Conservation (phyloP, 2,329 filamentous ascomycete species). For the Aulographum hederae region DNA sequence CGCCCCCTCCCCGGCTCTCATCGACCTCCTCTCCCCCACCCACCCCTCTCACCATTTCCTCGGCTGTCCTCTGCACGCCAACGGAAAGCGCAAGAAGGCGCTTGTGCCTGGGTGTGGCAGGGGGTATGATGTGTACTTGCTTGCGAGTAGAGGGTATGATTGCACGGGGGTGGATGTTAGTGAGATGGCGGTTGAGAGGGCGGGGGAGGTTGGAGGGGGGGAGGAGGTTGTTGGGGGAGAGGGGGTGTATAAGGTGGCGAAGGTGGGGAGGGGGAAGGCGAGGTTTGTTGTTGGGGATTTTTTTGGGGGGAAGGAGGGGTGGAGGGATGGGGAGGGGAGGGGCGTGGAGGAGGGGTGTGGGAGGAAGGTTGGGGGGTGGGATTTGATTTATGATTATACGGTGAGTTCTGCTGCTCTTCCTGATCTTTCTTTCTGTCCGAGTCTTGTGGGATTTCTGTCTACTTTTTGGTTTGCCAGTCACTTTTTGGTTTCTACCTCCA, state of each 20-base stretch:
- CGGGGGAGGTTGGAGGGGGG: constrained; percentile 26
- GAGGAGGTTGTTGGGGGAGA: constrained; percentile 13
- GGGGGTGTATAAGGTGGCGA: background rate
- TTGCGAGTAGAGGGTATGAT: constrained; percentile 60
- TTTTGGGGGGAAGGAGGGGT: constrained; percentile 42
- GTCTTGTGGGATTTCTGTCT: too few species aligned
- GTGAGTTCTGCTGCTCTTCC: constrained; percentile 17
- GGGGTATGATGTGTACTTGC: constrained; percentile 63
- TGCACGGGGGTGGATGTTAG: constrained; percentile 57
- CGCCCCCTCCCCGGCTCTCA: constrained; percentile 39
- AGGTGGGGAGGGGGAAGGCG: constrained; percentile 28
- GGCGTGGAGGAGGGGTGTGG: constrained; percentile 33
- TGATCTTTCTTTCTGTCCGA: constrained; percentile 1
- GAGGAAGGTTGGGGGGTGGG: constrained; percentile 32
- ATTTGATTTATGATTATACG: constrained; percentile 47
- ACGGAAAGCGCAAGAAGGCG: constrained; percentile 27
- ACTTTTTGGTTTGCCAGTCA: too few species aligned
- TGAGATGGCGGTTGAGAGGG: constrained; percentile 20
- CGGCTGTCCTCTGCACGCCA: background rate
- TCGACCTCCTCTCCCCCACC: constrained; percentile 31
- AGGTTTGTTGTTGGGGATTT: constrained; percentile 47
- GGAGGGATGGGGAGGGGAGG: constrained; percentile 13
- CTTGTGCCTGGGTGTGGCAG: constrained; percentile 69
- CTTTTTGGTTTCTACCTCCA: too few species aligned
- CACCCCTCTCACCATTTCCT: constrained; percentile 8